phyloP scores from a whole-genome alignment of 768 basidiomycete species.

The Tulasnella sp. region DNA sequence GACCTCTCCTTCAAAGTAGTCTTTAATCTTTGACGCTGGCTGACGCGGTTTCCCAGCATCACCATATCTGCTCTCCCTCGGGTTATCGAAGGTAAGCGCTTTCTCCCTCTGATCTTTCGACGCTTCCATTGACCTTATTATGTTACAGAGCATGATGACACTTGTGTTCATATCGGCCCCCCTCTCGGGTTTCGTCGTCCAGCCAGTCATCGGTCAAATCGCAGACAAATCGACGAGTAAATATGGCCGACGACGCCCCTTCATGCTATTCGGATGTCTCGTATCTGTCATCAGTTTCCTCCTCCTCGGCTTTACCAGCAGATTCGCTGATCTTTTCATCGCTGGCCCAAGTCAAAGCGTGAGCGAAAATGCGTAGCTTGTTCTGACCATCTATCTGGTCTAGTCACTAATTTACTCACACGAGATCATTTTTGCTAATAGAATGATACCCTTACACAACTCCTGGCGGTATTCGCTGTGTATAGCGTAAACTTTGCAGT shows the following conservation, averaged over 20 bases:
- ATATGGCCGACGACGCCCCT: constrained; percentile 14
- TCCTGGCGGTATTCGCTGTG: constrained; percentile 1
- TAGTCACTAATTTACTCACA: constrained; percentile 1
- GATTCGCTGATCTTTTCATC: neutral
- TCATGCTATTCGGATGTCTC: constrained; percentile 5
- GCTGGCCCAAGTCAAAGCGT: neutral
- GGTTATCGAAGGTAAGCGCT: neutral
- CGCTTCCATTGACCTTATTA: no score
- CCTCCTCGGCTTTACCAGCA: constrained; percentile 5
- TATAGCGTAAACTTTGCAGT: constrained; percentile 9
- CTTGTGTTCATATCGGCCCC: constrained; percentile 9
- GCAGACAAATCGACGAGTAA: constrained; percentile 4
- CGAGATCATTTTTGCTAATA: neutral
- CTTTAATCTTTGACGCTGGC: neutral
- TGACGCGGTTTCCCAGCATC: neutral
- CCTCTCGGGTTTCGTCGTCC: constrained; percentile 13
- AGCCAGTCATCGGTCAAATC: constrained; percentile 2
- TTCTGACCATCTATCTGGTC: neutral
- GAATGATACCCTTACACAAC: neutral
- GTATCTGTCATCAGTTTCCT: constrained; percentile 8
- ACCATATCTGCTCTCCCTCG: constrained; percentile 13
- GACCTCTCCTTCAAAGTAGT: no score
- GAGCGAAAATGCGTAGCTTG: neutral
- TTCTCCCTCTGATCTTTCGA: neutral
- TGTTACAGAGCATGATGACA: neutral